Percentiles rank a stretch among this genome's conserved stretches.
These are phyloP conservation scores for Malassezia cuniculi DNA, from an alignment of 1,284 basidiomycete genomes.

Conservation along the genomic window DNA sequence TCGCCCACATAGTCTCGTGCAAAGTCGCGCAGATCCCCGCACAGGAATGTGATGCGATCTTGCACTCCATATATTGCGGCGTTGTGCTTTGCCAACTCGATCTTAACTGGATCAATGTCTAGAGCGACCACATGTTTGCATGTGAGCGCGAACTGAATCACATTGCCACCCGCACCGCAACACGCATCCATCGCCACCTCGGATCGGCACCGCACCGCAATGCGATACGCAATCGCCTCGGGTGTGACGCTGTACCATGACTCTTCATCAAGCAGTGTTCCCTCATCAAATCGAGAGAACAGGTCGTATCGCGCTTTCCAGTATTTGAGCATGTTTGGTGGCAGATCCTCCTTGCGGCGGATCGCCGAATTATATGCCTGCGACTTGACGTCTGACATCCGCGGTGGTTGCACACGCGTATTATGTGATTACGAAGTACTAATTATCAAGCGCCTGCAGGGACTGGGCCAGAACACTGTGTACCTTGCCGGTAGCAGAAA, in stretches of 20 bases:
- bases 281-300: slow-evolving; percentile 29
- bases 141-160: slow-evolving; percentile 89
- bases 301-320: slow-evolving; percentile 27
- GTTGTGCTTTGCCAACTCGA: slow-evolving; percentile 79
- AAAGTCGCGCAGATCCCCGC: slow-evolving; percentile 73
- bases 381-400: too few species aligned
- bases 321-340: slow-evolving; percentile 17
- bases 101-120: slow-evolving; percentile 67
- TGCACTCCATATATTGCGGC: slow-evolving; percentile 77
- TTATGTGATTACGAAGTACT: neutral
- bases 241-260: slow-evolving; percentile 98
- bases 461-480: slow-evolving; percentile 9
- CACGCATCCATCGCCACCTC: slow-evolving; percentile 69
- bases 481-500: neutral
- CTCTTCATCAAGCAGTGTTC: slow-evolving; percentile 56
- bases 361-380: slow-evolving; percentile 5
- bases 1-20: slow-evolving; percentile 46
- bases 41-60: slow-evolving; percentile 82
- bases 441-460: too few species aligned
- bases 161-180: slow-evolving; percentile 93
- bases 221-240: slow-evolving; percentile 75
- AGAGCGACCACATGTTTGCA: slow-evolving; percentile 82
- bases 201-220: slow-evolving; percentile 65
- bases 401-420: too few species aligned
- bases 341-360: slow-evolving; percentile 8